Evolutionary conservation across 768 basidiomycete genomes (phyloP).

Genomic region (Crucibulum laeve): DNA sequence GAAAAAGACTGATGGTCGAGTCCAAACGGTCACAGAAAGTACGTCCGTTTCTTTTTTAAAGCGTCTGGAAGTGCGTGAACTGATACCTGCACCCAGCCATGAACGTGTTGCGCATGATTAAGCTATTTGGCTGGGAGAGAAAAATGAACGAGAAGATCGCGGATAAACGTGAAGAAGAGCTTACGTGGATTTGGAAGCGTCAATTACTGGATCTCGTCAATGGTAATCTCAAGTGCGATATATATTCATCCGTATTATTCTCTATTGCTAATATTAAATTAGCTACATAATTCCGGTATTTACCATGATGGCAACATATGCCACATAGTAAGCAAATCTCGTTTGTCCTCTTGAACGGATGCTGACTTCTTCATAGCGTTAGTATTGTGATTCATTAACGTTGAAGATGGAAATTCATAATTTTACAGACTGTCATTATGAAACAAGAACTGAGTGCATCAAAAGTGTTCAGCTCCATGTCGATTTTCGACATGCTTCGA

Average conservation of each 20-base stretch:
- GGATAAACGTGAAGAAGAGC: slow-evolving; percentile 61
- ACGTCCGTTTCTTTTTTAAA: slow-evolving; percentile 10
- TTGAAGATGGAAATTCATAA: neutral
- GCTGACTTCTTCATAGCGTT: neutral
- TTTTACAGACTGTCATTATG: slow-evolving; percentile 30
- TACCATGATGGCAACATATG: slow-evolving; percentile 63
- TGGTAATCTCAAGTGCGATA: slow-evolving; percentile 44
- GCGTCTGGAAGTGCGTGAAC: no score
- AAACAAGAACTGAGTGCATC: slow-evolving; percentile 35
- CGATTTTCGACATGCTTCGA: slow-evolving; percentile 61
- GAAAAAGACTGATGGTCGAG: slow-evolving; percentile 53
- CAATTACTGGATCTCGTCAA: slow-evolving; percentile 48
- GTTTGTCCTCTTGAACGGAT: slow-evolving; percentile 10
- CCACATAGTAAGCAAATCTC: slow-evolving; percentile 43
- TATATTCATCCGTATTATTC: neutral
- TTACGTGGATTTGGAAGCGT: slow-evolving; percentile 48
- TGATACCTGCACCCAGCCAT: slow-evolving; percentile 33
- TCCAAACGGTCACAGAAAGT: slow-evolving; percentile 62
- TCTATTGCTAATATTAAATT: neutral
- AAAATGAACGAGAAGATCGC: slow-evolving; percentile 48
- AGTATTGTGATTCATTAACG: neutral
- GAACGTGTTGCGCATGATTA: slow-evolving; percentile 61
- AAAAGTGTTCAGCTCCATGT: slow-evolving; percentile 47
- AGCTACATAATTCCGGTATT: slow-evolving; percentile 59
- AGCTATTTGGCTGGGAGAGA: slow-evolving; percentile 68